Percentiles rank a stretch among this genome's conserved stretches.
Conservation (phyloP, 2,329 filamentous ascomycete species). For the Phaeosphaeria sp. region DNA sequence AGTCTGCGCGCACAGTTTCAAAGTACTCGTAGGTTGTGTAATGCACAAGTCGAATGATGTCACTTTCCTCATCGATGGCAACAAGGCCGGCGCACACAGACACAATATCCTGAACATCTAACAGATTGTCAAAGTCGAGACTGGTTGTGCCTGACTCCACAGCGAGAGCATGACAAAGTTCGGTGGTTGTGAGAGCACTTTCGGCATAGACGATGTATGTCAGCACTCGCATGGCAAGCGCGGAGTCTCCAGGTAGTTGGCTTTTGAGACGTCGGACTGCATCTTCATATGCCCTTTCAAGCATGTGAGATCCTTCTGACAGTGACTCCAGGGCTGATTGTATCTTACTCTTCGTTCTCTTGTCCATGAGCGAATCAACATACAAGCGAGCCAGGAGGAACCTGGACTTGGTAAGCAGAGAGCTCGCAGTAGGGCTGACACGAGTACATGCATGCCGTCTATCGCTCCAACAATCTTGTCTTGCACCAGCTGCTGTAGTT, state of each 20-base stretch:
- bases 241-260: conserved; percentile 39
- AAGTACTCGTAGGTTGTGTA: conserved; percentile 35
- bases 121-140: conserved; percentile 14
- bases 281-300: conserved; percentile 13
- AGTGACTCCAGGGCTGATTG: conserved; percentile 7
- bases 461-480: conserved; percentile 23
- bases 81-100: conserved; percentile 26
- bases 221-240: conserved; percentile 45
- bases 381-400: conserved; percentile 21
- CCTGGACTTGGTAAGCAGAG: conserved; percentile 1
- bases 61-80: conserved; percentile 28
- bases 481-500: conserved; percentile 20
- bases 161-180: conserved; percentile 22
- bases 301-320: conserved; percentile 2
- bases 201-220: conserved; percentile 19
- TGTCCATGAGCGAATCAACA: conserved; percentile 14
- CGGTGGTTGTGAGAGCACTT: conserved; percentile 18
- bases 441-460: conserved; percentile 1
- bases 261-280: conserved; percentile 44
- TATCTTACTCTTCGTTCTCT: conserved; percentile 8
- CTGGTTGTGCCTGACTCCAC: conserved; percentile 8
- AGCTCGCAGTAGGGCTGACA: too few species aligned
- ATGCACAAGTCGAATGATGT: conserved; percentile 33
- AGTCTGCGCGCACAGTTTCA: conserved; percentile 26
- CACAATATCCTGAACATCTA: conserved; percentile 16